phyloP scores from a whole-genome alignment of 2,329 filamentous ascomycete genomes.

The Talaromyces atroroseus region DNA sequence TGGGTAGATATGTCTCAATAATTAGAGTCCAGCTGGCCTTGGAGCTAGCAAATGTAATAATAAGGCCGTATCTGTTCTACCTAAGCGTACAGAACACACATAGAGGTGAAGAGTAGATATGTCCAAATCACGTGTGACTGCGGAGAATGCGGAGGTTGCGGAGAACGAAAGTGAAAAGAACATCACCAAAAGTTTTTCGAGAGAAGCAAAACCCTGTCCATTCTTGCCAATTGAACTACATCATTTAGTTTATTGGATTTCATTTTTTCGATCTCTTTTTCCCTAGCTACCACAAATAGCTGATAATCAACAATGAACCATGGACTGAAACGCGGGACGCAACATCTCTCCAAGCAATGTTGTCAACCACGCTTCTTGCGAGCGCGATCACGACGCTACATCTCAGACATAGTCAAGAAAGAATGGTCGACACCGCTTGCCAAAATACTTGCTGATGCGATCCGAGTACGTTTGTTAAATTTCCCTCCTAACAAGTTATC shows the following conservation, averaged over 20 bases:
- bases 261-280: background rate
- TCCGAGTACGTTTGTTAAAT: slow-evolving; percentile 53
- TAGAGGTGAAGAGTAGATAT: background rate
- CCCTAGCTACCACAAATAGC: background rate
- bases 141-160: slow-evolving; percentile 14
- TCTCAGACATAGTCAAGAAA: slow-evolving; percentile 40
- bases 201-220: background rate
- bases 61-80: too few species aligned
- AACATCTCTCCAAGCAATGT: slow-evolving; percentile 10
- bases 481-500: background rate
- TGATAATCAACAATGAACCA: slow-evolving; percentile 24
- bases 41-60: background rate
- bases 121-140: slow-evolving; percentile 12
- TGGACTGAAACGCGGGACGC: slow-evolving; percentile 22
- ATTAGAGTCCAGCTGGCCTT: background rate
- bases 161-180: slow-evolving; percentile 3
- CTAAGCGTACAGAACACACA: too few species aligned
- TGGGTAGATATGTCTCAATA: background rate
- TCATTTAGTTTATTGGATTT: background rate
- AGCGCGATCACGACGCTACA: slow-evolving; percentile 22
- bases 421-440: slow-evolving; percentile 91
- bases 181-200: background rate
- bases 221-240: background rate
- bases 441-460: slow-evolving; percentile 78
- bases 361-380: slow-evolving; percentile 1